Percentiles rank a stretch among this genome's conserved stretches.
Conservation (phyloP, 1,139 yeast genomes). For the Diutina neorugosa region DNA sequence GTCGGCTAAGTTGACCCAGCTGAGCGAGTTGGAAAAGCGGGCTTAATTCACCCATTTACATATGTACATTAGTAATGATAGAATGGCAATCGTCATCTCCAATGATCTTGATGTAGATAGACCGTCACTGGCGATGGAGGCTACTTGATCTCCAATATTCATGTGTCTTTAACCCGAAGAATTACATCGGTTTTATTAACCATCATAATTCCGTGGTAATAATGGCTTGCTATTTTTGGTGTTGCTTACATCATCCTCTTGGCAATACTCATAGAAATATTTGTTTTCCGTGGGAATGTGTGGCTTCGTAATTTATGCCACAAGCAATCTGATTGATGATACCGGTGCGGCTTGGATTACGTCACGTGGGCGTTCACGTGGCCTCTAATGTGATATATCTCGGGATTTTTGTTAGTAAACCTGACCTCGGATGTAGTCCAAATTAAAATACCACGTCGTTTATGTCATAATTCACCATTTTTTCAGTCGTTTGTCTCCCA, state of each 20-base stretch:
- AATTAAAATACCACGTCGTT: background rate
- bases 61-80: conserved; percentile 1
- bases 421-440: background rate
- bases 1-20: conserved; percentile 45
- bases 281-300: no score
- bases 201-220: no score
- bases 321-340: background rate
- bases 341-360: background rate
- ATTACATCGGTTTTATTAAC: no score
- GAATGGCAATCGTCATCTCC: background rate
- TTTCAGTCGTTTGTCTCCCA: background rate
- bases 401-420: background rate
- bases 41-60: background rate
- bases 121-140: no score
- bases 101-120: no score
- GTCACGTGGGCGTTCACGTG: background rate
- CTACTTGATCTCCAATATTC: no score
- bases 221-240: no score
- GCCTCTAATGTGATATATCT: background rate
- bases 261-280: no score
- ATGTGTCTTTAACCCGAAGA: no score
- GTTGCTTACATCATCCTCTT: no score
- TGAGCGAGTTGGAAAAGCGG: conserved; percentile 3
- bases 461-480: no score
- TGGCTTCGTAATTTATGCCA: no score